Base-by-base conservation (phyloP, 139 green algal species). In the Tetradesmus obliquus region DNA sequence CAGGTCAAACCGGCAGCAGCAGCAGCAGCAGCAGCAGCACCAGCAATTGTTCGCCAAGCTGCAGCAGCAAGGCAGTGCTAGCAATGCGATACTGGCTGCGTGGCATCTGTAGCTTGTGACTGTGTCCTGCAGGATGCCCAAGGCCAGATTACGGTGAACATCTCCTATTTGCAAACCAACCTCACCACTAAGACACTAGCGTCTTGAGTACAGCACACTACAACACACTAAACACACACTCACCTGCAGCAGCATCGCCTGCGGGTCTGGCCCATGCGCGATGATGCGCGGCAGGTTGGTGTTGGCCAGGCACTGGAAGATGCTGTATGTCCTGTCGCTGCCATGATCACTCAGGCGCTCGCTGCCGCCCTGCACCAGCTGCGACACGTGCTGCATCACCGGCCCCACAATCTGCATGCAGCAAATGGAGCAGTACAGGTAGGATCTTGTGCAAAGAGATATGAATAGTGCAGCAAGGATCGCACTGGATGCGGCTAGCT, bases 311-410 rank as follows among this genome's bases (percentile, higher is more conserved):
- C 66, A 32, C 74, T 92, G 80, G 54, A 91, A 81, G 4, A 45
- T 55, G 24, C 24, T 89, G 93, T 93, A 96, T 20, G 92, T 92
- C 58, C 93, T 74, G 84, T 96, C 93, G 19, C 45, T 82, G 54
- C 91, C 93, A 12, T 92, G 20, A 20, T 94, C 91, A 66, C 32
- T 86, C 72, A 96, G 88, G 72, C 79, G 15, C 72, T 96, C 94
- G 15, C 91, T 54, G 32, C 93, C 86, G 3, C 53, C 4, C 2
- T 84, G 92, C 58, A 95, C 58, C 58, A 93, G 19, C 15, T 92
- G 79, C 15, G 84, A 53, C 22, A 95, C 76, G 24, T 90, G 89
- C 2, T 19, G 51, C 81, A 95, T 24, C 9, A 94, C 13, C 0
- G 62, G 80, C 0, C 60, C 60, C 32, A 84, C 51, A 9, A 55